Percentiles rank a stretch among this genome's conserved stretches.
These are phyloP conservation scores for Magnusiomyces paraingens DNA, from an alignment of 1,139 yeast species.

Conservation along the genomic window DNA sequence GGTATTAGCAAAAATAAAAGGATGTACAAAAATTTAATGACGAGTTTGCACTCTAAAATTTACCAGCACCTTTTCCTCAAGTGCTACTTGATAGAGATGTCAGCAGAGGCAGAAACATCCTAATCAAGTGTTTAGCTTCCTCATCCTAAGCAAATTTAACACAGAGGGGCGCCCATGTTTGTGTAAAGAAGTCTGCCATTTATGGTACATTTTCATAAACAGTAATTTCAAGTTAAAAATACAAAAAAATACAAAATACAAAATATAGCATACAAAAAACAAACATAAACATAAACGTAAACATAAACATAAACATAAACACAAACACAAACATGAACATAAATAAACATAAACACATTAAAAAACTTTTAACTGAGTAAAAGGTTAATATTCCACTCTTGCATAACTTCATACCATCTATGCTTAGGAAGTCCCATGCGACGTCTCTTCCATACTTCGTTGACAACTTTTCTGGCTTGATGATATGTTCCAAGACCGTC, in stretches of 20 bases:
- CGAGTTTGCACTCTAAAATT: no score
- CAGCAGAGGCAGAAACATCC: no score
- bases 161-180: no score
- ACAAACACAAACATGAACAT: neutral
- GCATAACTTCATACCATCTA: conserved; percentile 73
- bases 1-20: no score
- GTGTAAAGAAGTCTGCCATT: no score
- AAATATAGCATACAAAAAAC: conserved; percentile 3
- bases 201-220: no score
- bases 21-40: no score
- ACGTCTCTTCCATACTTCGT: conserved; percentile 80
- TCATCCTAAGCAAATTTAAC: no score
- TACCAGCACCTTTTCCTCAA: no score
- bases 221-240: no score
- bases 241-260: neutral
- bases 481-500: conserved; percentile 77
- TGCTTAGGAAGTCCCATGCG: conserved; percentile 50
- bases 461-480: conserved; percentile 79
- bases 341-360: neutral
- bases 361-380: conserved; percentile 48
- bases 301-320: conserved; percentile 7
- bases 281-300: conserved; percentile 5
- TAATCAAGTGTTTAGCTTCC: no score
- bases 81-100: no score
- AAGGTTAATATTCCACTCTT: conserved; percentile 80